Conservation (phyloP, 2,329 filamentous ascomycete species). For the Botrytis tulipae region DNA sequence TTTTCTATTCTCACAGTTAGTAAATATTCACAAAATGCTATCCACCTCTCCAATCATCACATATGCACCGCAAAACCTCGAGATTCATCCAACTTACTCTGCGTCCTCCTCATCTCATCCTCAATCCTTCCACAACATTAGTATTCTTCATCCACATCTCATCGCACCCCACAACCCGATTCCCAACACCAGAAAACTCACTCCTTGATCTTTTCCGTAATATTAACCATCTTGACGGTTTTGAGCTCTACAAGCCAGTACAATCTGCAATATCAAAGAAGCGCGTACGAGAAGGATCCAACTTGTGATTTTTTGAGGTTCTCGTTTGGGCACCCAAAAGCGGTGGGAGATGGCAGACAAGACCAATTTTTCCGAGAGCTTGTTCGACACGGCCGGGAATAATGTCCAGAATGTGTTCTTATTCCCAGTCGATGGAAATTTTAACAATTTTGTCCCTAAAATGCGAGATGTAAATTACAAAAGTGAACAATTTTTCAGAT, state of each 20-base stretch:
- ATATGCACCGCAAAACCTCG: neutral
- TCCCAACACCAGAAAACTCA: conserved; percentile 46
- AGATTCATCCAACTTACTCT: conserved; percentile 63
- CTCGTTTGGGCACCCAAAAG: neutral
- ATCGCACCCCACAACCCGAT: neutral
- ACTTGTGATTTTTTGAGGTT: conserved; percentile 13
- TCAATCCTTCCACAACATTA: conserved; percentile 70
- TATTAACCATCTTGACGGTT: conserved; percentile 82
- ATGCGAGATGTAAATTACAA: neutral
- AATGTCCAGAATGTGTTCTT: neutral
- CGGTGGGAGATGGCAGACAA: neutral
- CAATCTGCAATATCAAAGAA: neutral
- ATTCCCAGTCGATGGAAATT: neutral
- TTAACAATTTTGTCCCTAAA: neutral
- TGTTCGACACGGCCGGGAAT: neutral
- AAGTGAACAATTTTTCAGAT: neutral
- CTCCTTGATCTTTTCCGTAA: conserved; percentile 99
- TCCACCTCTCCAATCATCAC: neutral
- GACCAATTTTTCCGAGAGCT: neutral
- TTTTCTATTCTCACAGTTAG: conserved; percentile 64
- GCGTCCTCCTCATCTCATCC: conserved; percentile 98
- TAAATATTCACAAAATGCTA: neutral
- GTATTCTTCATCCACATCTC: conserved; percentile 17
- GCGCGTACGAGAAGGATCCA: neutral
- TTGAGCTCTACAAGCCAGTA: conserved; percentile 12